A percentile compares a stretch with the other conserved stretches of the same genome.
Evolutionary conservation across 78 protist species (phyloP).

Genomic region (Dictyostelium brefeldianum): DNA sequence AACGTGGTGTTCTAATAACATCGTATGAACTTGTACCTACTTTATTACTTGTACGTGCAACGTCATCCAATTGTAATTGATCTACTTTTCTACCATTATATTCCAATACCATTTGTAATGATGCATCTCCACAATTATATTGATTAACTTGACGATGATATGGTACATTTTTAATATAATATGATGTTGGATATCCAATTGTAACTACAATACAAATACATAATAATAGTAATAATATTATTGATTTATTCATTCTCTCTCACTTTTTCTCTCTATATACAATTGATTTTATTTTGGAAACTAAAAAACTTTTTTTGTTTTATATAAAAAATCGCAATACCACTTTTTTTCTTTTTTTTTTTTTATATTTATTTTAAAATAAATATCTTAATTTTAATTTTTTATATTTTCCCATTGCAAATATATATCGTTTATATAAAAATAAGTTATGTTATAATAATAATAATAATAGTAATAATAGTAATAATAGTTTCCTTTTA

Average conservation of each 20-base stretch:
- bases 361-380: too few species aligned
- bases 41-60: conserved; percentile 43
- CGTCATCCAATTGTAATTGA: conserved; percentile 46
- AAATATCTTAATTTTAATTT: too few species aligned
- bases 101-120: conserved; percentile 39
- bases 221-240: not conserved
- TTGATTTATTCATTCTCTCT: not conserved
- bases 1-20: conserved; percentile 35
- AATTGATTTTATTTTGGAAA: not conserved
- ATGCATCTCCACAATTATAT: conserved; percentile 78
- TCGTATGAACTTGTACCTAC: conserved; percentile 61
- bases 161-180: conserved; percentile 25
- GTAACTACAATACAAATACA: not conserved
- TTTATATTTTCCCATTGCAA: too few species aligned
- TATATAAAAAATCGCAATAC: too few species aligned
- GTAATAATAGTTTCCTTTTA: too few species aligned
- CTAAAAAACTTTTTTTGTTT: not conserved
- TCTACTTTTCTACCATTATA: not conserved
- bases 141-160: conserved; percentile 38
- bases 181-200: conserved; percentile 7
- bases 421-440: too few species aligned
- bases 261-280: not conserved
- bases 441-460: too few species aligned
- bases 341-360: not conserved
- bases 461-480: too few species aligned